Evolutionary conservation across 208 protist genomes (phyloP).

Genomic region (Leishmania turanica): DNA sequence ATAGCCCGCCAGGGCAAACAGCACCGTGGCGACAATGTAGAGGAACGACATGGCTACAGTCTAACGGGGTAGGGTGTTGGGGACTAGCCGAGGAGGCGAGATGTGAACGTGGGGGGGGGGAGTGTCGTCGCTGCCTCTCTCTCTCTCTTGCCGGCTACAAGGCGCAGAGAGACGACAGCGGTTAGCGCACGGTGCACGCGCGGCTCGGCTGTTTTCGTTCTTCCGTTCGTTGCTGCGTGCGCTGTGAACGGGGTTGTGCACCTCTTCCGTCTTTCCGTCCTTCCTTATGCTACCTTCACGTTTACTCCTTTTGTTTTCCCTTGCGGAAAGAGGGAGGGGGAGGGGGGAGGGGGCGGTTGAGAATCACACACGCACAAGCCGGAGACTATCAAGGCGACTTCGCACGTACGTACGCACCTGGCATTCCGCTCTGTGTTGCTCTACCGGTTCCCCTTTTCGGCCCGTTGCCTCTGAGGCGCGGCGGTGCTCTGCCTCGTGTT

Average conservation of each 20-base stretch:
- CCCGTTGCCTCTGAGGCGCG: background rate
- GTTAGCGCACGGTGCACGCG: too few relatives aligned
- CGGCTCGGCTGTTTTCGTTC: too few relatives aligned
- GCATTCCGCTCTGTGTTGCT: background rate
- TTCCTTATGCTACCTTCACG: background rate
- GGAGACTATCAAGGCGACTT: background rate
- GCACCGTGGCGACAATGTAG: constrained; percentile 37
- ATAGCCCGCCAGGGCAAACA: constrained; percentile 52
- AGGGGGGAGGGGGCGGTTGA: background rate
- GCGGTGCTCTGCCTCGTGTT: background rate
- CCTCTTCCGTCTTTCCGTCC: background rate
- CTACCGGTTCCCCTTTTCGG: background rate
- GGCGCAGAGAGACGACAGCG: background rate
- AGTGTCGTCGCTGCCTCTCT: background rate
- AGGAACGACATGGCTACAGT: constrained; percentile 22
- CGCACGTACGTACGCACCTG: background rate
- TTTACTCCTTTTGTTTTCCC: background rate
- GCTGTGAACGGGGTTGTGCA: background rate
- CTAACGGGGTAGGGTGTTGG: background rate
- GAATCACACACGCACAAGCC: background rate
- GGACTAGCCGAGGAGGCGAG: background rate
- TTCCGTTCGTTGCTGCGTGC: too few relatives aligned
- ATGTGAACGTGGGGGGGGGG: too few relatives aligned
- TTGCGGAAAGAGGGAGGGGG: background rate
- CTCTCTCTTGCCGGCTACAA: background rate